These are phyloP conservation scores for Macrotyloma uniflorum DNA, from an alignment of 306 rosid species.

Conservation along the genomic window DNA sequence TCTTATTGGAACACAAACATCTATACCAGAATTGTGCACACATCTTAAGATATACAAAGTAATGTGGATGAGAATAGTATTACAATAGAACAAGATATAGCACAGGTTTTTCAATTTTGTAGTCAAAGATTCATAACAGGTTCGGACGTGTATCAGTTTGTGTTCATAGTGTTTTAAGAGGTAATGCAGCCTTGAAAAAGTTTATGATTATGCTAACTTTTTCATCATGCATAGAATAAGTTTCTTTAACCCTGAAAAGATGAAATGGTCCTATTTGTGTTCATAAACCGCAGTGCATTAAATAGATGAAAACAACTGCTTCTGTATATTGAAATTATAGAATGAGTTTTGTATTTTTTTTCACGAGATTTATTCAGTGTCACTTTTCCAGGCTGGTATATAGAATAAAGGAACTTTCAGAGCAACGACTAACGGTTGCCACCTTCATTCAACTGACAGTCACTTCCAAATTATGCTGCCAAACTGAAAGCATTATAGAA, in stretches of 20 bases:
- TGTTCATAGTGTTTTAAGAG: neutral
- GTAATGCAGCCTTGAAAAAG: neutral
- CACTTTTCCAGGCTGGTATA: neutral
- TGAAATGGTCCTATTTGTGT: neutral
- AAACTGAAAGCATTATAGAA: neutral
- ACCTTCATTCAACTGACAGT: slow-evolving; percentile 10
- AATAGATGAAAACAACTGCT: neutral
- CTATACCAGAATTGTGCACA: neutral
- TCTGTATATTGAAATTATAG: slow-evolving; percentile 23
- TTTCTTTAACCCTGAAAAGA: slow-evolving; percentile 13
- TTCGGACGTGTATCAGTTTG: neutral
- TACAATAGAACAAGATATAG: neutral
- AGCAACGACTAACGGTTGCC: slow-evolving; percentile 24
- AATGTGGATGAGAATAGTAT: neutral
- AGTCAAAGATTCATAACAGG: neutral
- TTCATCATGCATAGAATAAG: neutral
- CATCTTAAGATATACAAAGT: neutral
- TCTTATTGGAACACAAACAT: neutral
- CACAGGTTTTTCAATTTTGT: neutral
- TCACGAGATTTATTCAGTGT: neutral
- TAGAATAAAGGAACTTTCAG: slow-evolving; percentile 39
- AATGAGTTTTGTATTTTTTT: neutral
- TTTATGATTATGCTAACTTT: neutral
- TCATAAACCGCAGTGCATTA: neutral
- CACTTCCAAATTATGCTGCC: slow-evolving; percentile 30